Evolutionary conservation across 495 filamentous ascomycete species (phyloP).

Genomic region (Arthonia radiata): DNA sequence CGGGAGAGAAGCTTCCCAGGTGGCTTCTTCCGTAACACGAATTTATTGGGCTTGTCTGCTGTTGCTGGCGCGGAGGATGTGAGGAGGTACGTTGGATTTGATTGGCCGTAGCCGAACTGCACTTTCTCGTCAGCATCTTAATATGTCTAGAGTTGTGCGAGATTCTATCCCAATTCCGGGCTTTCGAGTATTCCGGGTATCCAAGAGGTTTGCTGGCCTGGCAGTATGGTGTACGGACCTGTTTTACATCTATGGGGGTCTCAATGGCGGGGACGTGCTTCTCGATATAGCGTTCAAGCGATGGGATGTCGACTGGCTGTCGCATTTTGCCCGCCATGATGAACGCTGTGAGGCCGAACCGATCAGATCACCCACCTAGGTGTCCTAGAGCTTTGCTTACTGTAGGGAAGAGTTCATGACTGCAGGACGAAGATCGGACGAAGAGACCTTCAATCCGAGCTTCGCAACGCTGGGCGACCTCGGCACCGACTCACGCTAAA

Average conservation of each 20-base stretch:
- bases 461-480: no score
- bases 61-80: no score
- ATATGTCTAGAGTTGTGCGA: no score
- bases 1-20: constrained; percentile 75
- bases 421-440: no score
- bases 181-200: no score
- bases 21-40: constrained; percentile 87
- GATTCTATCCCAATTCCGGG: no score
- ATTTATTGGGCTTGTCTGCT: constrained; percentile 39
- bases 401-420: no score
- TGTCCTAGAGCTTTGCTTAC: no score
- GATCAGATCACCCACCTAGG: no score
- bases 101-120: constrained; percentile 90
- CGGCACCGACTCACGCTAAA: no score
- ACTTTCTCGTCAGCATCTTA: constrained; percentile 2
- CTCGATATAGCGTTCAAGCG: constrained; percentile 54
- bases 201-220: neutral
- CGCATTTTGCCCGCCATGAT: constrained; percentile 70
- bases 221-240: constrained; percentile 33
- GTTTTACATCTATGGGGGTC: constrained; percentile 62
- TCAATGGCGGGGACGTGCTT: constrained; percentile 54
- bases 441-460: no score
- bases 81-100: constrained; percentile 86
- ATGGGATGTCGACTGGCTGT: constrained; percentile 60
- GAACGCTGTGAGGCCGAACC: no score